phyloP scores from a whole-genome alignment of 139 green algal species.

The Dunaliella primolecta region DNA sequence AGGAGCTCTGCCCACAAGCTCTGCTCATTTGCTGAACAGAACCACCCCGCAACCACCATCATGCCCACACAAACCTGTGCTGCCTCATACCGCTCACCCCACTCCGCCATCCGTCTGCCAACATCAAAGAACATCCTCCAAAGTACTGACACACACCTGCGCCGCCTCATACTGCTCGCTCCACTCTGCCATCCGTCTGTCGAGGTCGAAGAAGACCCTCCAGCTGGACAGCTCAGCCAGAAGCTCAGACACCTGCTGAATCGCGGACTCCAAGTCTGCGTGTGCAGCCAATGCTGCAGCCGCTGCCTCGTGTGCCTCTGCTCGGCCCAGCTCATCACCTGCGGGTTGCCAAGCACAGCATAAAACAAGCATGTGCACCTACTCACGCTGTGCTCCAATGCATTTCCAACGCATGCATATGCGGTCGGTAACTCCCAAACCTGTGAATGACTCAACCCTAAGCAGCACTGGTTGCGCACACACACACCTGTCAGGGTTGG shows the following conservation, averaged over 20 bases:
- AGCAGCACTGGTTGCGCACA: too few relatives aligned
- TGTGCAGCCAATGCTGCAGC: background rate
- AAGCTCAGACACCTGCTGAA: slow-evolving; percentile 1
- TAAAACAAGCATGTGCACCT: too few relatives aligned
- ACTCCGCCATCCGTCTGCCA: slow-evolving; percentile 1
- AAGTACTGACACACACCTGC: background rate
- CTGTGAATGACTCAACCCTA: too few relatives aligned
- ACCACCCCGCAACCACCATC: too few relatives aligned
- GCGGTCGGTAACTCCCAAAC: too few relatives aligned
- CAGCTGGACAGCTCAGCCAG: slow-evolving; percentile 15
- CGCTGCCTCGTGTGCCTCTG: background rate
- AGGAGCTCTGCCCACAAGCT: too few relatives aligned
- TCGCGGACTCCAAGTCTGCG: background rate
- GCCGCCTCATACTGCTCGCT: slow-evolving; percentile 5
- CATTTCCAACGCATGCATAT: too few relatives aligned
- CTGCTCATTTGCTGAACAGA: too few relatives aligned
- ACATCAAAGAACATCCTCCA: slow-evolving; percentile 20
- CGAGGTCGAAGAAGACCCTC: slow-evolving; percentile 15
- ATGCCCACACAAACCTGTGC: background rate
- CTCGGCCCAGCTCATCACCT: background rate
- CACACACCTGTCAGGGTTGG: too few relatives aligned
- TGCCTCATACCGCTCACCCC: slow-evolving; percentile 12
- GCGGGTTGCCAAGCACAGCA: too few relatives aligned
- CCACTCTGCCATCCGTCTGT: slow-evolving; percentile 11
- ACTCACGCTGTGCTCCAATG: too few relatives aligned